These are phyloP conservation scores for Eucalyptus camaldulensis DNA, from an alignment of 345 rosid genomes.

Conservation along the genomic window DNA sequence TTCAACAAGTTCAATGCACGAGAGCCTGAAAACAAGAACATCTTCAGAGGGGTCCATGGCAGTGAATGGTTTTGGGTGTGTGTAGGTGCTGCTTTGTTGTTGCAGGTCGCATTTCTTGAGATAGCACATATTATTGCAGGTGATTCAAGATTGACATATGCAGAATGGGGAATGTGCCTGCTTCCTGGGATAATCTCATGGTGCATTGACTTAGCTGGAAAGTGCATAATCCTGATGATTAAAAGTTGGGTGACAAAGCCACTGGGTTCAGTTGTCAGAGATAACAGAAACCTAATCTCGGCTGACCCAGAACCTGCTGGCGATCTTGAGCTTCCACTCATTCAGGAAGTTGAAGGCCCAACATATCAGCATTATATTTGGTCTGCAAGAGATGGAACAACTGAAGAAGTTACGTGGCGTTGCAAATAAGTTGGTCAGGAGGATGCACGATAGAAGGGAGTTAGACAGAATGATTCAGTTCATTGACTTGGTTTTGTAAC, in stretches of 20 bases:
- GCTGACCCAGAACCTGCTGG: neutral
- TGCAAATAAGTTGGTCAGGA: neutral
- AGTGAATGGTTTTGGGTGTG: neutral
- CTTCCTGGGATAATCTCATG: neutral
- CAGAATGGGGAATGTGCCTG: neutral
- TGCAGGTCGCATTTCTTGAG: neutral
- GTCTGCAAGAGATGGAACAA: neutral
- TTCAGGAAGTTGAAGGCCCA: neutral
- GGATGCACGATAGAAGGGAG: neutral
- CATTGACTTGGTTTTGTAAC: neutral
- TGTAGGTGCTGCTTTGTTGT: neutral
- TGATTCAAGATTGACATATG: neutral
- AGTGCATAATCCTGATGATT: neutral
- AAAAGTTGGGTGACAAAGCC: neutral
- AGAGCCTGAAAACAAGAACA: conserved; percentile 13
- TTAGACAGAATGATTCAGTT: neutral
- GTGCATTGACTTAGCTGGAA: neutral
- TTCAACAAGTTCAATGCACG: conserved; percentile 14
- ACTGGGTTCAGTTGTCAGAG: neutral
- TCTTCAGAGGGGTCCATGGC: neutral
- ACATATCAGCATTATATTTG: neutral
- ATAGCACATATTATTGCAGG: neutral
- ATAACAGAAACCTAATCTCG: neutral
- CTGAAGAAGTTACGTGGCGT: neutral
- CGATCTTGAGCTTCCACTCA: neutral